These are phyloP conservation scores for Bacidia gigantensis DNA, from an alignment of 495 filamentous ascomycete species.

Conservation along the genomic window DNA sequence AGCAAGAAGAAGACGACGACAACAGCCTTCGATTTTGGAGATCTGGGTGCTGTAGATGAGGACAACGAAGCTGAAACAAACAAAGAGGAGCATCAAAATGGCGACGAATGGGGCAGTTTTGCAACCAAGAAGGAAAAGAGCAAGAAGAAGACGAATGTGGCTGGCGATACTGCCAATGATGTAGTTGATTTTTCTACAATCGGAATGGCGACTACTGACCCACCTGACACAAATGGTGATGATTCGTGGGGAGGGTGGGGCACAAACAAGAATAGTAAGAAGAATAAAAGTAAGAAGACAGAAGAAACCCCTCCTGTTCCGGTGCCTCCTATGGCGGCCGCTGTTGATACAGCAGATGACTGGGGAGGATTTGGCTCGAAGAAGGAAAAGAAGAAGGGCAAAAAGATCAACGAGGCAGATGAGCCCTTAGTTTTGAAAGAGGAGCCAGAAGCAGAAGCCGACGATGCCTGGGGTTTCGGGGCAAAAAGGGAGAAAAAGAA, in stretches of 20 bases:
- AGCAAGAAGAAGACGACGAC: slow-evolving; percentile 28
- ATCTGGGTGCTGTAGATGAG: slow-evolving; percentile 23
- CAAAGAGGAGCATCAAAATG: slow-evolving; percentile 13
- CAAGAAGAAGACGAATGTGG: slow-evolving; percentile 17
- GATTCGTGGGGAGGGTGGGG: slow-evolving; percentile 16
- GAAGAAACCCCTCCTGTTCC: slow-evolving; percentile 5
- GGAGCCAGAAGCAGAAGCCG: slow-evolving; percentile 11
- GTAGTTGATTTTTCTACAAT: slow-evolving; percentile 11
- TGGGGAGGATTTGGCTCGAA: slow-evolving; percentile 18
- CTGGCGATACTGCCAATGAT: slow-evolving; percentile 11
- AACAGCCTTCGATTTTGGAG: slow-evolving; percentile 31
- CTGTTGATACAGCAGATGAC: slow-evolving; percentile 11
- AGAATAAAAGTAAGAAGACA: slow-evolving; percentile 16
- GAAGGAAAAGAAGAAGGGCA: slow-evolving; percentile 22
- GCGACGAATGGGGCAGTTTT: slow-evolving; percentile 9
- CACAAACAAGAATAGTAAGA: slow-evolving; percentile 18
- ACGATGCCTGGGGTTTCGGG: slow-evolving; percentile 14
- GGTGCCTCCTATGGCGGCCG: slow-evolving; percentile 5
- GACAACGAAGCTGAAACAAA: slow-evolving; percentile 16
- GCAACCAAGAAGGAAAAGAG: slow-evolving; percentile 17
- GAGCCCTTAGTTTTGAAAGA: slow-evolving; percentile 3
- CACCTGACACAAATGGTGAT: slow-evolving; percentile 10
- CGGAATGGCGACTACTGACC: slow-evolving; percentile 15
- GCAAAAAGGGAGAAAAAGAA: slow-evolving; percentile 18
- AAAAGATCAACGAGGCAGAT: slow-evolving; percentile 18